phyloP scores from a whole-genome alignment of 192 early-diverging fungal species.

The Obelidium mucronatum region DNA sequence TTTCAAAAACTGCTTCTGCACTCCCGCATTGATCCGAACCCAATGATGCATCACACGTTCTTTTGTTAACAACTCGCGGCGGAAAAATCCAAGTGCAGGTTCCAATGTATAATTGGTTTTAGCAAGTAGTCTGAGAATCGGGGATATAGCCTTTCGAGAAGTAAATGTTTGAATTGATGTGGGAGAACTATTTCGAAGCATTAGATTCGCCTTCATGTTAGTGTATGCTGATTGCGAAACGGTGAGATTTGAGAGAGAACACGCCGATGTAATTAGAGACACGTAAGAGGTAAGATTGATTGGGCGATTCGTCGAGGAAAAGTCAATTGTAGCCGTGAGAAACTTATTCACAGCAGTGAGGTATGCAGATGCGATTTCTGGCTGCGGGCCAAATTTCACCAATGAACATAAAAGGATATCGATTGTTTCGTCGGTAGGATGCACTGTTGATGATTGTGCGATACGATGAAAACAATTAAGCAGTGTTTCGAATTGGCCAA shows the following conservation, averaged over 20 bases:
- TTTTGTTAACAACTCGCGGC: background rate
- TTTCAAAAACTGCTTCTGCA: background rate
- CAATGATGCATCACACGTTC: background rate
- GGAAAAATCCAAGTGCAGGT: constrained; percentile 12
- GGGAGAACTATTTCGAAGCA: background rate
- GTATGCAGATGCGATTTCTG: background rate
- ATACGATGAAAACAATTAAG: background rate
- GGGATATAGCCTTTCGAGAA: background rate
- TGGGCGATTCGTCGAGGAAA: background rate
- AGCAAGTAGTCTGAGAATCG: background rate
- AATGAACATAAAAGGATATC: background rate
- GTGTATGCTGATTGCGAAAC: background rate
- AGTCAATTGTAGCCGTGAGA: background rate
- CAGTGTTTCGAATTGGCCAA: background rate
- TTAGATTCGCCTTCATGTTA: background rate
- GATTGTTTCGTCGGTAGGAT: constrained; percentile 9
- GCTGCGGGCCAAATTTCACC: background rate
- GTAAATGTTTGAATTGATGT: background rate
- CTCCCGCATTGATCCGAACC: background rate
- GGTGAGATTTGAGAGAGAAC: background rate
- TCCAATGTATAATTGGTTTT: background rate
- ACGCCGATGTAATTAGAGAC: background rate
- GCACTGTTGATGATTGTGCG: background rate
- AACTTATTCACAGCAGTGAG: background rate
- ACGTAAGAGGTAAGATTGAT: constrained; percentile 1